Evolutionary conservation across 163 green algal species (phyloP).

Genomic region (Chlamydomonas reinhardtii): DNA sequence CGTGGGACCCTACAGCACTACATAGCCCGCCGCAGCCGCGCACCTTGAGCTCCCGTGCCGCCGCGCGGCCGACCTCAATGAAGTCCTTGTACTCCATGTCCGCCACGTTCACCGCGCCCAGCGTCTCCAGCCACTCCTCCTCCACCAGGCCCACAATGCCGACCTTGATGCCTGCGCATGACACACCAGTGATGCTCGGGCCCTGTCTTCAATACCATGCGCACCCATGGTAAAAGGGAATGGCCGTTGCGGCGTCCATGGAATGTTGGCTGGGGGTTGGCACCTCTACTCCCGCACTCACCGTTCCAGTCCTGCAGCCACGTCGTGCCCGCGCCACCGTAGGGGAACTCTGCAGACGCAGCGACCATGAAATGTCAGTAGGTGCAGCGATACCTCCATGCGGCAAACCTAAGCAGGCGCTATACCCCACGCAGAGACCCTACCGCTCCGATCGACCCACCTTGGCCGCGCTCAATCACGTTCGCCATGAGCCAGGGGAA

Average conservation of each 20-base stretch:
- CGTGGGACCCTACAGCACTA: too few species aligned
- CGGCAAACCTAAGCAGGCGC: too few species aligned
- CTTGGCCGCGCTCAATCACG: constrained; percentile 74
- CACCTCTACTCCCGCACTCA: too few species aligned
- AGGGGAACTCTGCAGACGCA: constrained; percentile 31
- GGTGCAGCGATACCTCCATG: too few species aligned
- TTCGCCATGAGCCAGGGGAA: constrained; percentile 90
- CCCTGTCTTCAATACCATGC: too few species aligned
- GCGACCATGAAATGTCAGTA: too few species aligned
- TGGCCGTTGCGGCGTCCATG: too few species aligned
- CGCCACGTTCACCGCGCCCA: constrained; percentile 71
- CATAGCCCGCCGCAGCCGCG: neutral
- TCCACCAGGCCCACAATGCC: constrained; percentile 85
- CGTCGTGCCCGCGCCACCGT: constrained; percentile 18
- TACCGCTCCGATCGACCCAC: constrained; percentile 14
- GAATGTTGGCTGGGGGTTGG: too few species aligned
- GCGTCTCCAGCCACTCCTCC: constrained; percentile 81
- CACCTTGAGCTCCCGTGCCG: constrained; percentile 64
- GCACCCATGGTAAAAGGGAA: too few species aligned
- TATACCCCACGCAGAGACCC: too few species aligned
- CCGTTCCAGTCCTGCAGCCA: constrained; percentile 60
- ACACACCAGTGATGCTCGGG: too few species aligned
- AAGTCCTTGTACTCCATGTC: constrained; percentile 80
- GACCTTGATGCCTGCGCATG: constrained; percentile 63
- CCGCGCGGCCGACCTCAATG: constrained; percentile 64